A percentile compares a stretch with the other conserved stretches of the same genome.
Conservation (phyloP, 768 basidiomycete species). For the Mrakia blollopis region DNA sequence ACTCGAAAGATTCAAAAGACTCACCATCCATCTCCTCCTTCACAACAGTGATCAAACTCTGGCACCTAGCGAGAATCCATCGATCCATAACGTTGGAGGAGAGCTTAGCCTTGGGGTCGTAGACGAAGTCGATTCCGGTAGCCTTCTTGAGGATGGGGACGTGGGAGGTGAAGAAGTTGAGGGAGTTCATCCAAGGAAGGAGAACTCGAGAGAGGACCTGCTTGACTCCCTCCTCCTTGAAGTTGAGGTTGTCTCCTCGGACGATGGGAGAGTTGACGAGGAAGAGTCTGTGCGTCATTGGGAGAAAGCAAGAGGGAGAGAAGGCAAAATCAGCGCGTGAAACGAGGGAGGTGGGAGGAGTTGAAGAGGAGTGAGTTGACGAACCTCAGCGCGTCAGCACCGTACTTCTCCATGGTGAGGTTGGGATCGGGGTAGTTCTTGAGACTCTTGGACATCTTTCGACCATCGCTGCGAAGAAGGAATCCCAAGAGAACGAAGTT, state of each 20-base stretch:
- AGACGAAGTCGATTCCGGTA: constrained; percentile 68
- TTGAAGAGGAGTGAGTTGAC: background rate
- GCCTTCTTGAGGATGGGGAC: constrained; percentile 78
- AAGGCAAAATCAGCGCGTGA: background rate
- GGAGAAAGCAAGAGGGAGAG: background rate
- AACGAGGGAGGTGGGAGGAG: background rate
- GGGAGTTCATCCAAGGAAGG: constrained; percentile 95
- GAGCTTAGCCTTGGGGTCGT: constrained; percentile 76
- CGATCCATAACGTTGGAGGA: constrained; percentile 95
- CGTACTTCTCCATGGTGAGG: constrained; percentile 80
- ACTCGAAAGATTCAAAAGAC: constrained; percentile 33
- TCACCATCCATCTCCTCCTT: constrained; percentile 83
- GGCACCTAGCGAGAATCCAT: constrained; percentile 97
- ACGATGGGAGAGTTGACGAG: constrained; percentile 98
- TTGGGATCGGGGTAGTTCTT: constrained; percentile 96
- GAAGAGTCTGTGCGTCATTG: constrained; percentile 88
- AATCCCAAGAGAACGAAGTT: background rate
- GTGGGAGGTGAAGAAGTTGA: constrained; percentile 98
- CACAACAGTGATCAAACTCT: constrained; percentile 87
- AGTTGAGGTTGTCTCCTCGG: constrained; percentile 92
- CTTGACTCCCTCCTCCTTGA: constrained; percentile 96
- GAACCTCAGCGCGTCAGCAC: constrained; percentile 89
- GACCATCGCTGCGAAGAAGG: constrained; percentile 67
- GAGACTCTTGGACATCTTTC: constrained; percentile 99
- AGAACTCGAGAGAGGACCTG: constrained; percentile 95